Evolutionary conservation across 805 yeast species (phyloP), one percentile per base, ranked within the genome.

Genomic region (Priceomyces castillae): DNA sequence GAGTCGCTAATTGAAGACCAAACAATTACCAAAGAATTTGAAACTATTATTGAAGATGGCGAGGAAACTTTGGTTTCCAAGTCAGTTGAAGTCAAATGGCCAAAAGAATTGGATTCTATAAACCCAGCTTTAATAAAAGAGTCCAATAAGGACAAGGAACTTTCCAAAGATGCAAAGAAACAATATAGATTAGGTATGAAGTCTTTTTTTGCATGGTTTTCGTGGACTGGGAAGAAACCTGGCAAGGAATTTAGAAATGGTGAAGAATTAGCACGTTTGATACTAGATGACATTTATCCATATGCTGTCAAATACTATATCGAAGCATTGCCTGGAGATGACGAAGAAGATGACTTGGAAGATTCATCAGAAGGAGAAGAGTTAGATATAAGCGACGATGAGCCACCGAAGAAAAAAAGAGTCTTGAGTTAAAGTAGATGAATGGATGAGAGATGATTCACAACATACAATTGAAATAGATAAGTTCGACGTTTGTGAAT

Each of bases 161-260:
- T 80, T 35, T 52, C 70, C n/a, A 49, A 61, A 16, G 78, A 74
- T 16, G 82, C 80, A 34, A 83, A 83, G 61, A 80, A 75, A 53
- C 68, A 70, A 43, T 84, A 84, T 56, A 66, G 90, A 45, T 57
- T 71, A 15, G 90, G 90, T 3, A 84, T 84, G 89, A 82, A 83
- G 56, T 81, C 92, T 11, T 84, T 92, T 56, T 90, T 92, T 62
- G 84, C 89, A 4, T 90, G 90, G 83, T 90, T 90, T 58, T 69
- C 71, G 38, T 90, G 95, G 90, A 84, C 94, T 0, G 96, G 95
- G 0, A 60, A 65, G 28, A 83, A 82, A 49, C 84, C 88, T 1
- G 86, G 88, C 1, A 86, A 81, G 63, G 94, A 82, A 58, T 87
- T 81, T 57, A 76, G 90, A 47, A 74, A 77, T 44, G 96, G 96